These are phyloP conservation scores for Angomonas desouzai DNA, from an alignment of 208 protist species.

Conservation along the genomic window DNA sequence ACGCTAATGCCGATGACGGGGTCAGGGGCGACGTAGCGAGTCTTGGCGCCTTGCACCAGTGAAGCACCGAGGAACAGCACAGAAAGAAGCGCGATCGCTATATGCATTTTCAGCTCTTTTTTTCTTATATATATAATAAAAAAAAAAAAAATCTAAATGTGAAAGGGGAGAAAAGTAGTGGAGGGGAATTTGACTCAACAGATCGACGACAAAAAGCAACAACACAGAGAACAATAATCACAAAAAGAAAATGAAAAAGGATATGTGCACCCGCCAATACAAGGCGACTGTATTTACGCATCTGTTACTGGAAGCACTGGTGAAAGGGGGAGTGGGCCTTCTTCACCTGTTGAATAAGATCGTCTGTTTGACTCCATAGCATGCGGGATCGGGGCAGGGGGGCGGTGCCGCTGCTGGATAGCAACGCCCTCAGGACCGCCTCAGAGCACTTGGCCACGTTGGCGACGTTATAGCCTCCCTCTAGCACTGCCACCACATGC, in stretches of 20 bases:
- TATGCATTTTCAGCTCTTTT: not conserved
- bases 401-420: conserved; percentile 31
- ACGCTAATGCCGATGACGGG: conserved; percentile 30
- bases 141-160: not conserved
- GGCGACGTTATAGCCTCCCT: conserved; percentile 89
- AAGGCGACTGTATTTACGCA: not conserved
- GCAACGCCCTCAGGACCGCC: conserved; percentile 72
- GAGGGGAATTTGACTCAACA: too few relatives aligned
- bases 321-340: conserved; percentile 29
- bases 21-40: conserved; percentile 43
- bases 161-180: too few relatives aligned
- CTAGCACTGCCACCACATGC: conserved; percentile 74
- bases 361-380: conserved; percentile 49
- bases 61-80: not conserved
- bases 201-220: too few relatives aligned
- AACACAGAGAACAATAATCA: too few relatives aligned
- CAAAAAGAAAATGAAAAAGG: not conserved
- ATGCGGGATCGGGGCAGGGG: conserved; percentile 43
- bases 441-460: conserved; percentile 81
- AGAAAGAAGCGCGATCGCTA: conserved; percentile 11
- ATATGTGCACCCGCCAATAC: too few relatives aligned
- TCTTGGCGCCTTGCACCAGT: conserved; percentile 7
- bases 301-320: conserved; percentile 17
- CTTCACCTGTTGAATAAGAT: conserved; percentile 31
- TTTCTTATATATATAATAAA: not conserved